These are phyloP conservation scores for Alternaria panax DNA, from an alignment of 2,329 filamentous ascomycete genomes.

Conservation along the genomic window DNA sequence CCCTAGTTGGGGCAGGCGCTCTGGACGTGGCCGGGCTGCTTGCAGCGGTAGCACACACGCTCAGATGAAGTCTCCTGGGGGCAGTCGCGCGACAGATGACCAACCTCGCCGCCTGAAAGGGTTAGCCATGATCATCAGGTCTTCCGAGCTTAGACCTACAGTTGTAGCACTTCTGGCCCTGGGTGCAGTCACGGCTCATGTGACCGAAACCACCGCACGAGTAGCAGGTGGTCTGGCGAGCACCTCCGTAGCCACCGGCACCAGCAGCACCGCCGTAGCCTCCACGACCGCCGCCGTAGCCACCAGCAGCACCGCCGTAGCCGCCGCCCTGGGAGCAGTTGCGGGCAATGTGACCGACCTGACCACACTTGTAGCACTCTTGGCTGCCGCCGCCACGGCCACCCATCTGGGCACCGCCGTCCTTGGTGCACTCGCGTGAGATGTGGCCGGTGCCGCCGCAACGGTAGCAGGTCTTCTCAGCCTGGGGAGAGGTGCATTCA, in stretches of 20 bases:
- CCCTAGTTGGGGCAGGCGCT: slow-evolving; percentile 85
- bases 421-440: slow-evolving; percentile 77
- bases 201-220: slow-evolving; percentile 97
- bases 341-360: slow-evolving; percentile 94
- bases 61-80: slow-evolving; percentile 88
- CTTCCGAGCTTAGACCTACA: slow-evolving; percentile 61
- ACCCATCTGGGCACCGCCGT: slow-evolving; percentile 59
- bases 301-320: slow-evolving; percentile 48
- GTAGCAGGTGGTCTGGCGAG: slow-evolving; percentile 77
- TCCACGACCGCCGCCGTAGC: slow-evolving; percentile 59
- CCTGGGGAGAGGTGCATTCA: slow-evolving; percentile 87
- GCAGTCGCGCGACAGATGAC: slow-evolving; percentile 95
- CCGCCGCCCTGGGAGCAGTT: slow-evolving; percentile 76
- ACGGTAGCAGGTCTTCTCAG: slow-evolving; percentile 79
- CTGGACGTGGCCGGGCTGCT: slow-evolving; percentile 88
- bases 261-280: slow-evolving; percentile 45
- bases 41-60: slow-evolving; percentile 99
- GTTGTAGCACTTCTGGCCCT: slow-evolving; percentile 99
- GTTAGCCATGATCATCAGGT: slow-evolving; percentile 30
- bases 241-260: slow-evolving; percentile 56
- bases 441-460: slow-evolving; percentile 88
- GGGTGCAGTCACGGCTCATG: slow-evolving; percentile 97
- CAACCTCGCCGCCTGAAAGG: slow-evolving; percentile 74
- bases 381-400: slow-evolving; percentile 55
- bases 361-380: slow-evolving; percentile 98